Evolutionary conservation across 2,329 filamentous ascomycete genomes (phyloP).

Genomic region (Kalmusia sp.): DNA sequence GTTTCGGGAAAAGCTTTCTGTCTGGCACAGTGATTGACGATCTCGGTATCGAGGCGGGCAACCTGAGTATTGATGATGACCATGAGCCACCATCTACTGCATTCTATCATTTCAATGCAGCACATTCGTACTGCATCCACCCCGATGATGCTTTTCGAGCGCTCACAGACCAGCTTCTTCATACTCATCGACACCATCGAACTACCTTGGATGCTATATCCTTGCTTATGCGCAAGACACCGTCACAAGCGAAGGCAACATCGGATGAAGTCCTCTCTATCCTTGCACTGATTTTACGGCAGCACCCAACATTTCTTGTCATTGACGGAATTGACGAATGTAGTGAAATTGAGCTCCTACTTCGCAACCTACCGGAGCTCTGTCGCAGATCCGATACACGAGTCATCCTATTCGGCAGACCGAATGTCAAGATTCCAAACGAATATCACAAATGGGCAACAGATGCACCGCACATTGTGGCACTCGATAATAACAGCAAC

Average conservation of each 20-base stretch:
- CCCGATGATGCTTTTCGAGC: conserved; percentile 32
- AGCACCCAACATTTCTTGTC: conserved; percentile 39
- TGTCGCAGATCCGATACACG: conserved; percentile 32
- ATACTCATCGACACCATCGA: conserved; percentile 29
- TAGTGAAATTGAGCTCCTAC: conserved; percentile 24
- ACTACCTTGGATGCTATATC: conserved; percentile 35
- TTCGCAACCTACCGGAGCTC: conserved; percentile 28
- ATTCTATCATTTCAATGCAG: conserved; percentile 33
- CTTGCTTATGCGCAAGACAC: conserved; percentile 33
- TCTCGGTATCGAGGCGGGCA: conserved; percentile 25
- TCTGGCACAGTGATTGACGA: conserved; percentile 31
- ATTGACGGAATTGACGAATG: conserved; percentile 41
- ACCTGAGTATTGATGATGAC: conserved; percentile 31
- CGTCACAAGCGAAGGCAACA: conserved; percentile 30
- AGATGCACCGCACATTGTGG: conserved; percentile 31
- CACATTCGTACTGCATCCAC: conserved; percentile 21
- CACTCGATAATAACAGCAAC: conserved; percentile 26
- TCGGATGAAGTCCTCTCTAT: conserved; percentile 34
- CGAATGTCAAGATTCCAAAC: conserved; percentile 30
- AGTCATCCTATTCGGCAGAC: conserved; percentile 35
- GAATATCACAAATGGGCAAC: conserved; percentile 40
- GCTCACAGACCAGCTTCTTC: conserved; percentile 32
- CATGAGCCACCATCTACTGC: conserved; percentile 27
- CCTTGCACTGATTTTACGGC: conserved; percentile 32
- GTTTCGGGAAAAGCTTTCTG: conserved; percentile 40